Percentiles rank a stretch among this genome's conserved stretches.
phyloP scores from a whole-genome alignment of 352 stramenopile species.

The Globisporangium polare region DNA sequence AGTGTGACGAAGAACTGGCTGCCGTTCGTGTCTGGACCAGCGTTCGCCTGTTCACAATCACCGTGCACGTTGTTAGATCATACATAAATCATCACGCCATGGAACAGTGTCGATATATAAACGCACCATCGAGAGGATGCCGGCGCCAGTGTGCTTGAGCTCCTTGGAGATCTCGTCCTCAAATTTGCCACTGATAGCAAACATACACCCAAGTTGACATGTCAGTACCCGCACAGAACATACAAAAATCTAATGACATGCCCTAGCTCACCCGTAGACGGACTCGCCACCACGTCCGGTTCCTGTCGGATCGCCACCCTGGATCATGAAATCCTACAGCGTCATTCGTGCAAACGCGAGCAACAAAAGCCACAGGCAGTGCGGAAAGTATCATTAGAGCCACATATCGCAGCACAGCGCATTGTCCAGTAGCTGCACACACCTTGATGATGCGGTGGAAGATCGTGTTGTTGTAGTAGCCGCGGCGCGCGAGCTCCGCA shows the following conservation, averaged over 20 bases:
- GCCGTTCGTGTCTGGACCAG: conserved; percentile 89
- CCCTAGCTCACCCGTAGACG: conserved; percentile 74
- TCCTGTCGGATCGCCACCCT: conserved; percentile 93
- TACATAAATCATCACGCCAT: neutral
- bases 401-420: too few species aligned
- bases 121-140: conserved; percentile 86
- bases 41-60: conserved; percentile 61
- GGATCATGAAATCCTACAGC: conserved; percentile 93
- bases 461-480: conserved; percentile 95
- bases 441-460: conserved; percentile 95
- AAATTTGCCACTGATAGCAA: conserved; percentile 82
- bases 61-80: neutral
- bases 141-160: conserved; percentile 93
- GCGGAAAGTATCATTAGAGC: neutral
- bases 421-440: neutral
- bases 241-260: neutral
- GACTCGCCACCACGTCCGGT: conserved; percentile 91
- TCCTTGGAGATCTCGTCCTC: conserved; percentile 92
- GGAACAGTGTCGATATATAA: neutral
- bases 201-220: neutral
- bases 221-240: neutral
- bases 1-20: conserved; percentile 95
- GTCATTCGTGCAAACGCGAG: neutral
- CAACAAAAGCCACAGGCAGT: conserved; percentile 1
- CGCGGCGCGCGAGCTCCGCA: conserved; percentile 83